phyloP scores from a whole-genome alignment of 2,329 filamentous ascomycete species.

The Albophoma yamanashiensis region DNA sequence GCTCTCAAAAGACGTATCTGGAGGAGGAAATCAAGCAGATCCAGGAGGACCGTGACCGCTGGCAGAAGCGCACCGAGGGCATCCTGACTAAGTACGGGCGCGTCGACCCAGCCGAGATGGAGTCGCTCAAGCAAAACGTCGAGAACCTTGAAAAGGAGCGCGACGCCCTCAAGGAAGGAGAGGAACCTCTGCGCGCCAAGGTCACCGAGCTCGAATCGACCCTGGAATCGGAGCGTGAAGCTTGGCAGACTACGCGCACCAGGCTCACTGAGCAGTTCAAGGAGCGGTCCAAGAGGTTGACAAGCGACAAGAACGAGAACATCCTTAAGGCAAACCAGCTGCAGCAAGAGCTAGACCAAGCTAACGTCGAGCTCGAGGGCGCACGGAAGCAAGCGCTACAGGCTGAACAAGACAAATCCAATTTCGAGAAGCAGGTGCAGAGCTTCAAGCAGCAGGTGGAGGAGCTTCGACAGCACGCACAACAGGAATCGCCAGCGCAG shows the following conservation, averaged over 20 bases:
- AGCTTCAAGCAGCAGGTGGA: constrained; percentile 32
- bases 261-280: constrained; percentile 54
- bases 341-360: constrained; percentile 36
- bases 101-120: constrained; percentile 86
- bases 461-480: constrained; percentile 18
- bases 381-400: constrained; percentile 27
- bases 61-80: constrained; percentile 92
- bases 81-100: constrained; percentile 95
- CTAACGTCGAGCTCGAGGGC: constrained; percentile 43
- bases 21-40: constrained; percentile 83
- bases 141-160: constrained; percentile 54
- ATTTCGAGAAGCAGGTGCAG: constrained; percentile 31
- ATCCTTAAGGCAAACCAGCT: constrained; percentile 40
- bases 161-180: constrained; percentile 40
- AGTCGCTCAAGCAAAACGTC: constrained; percentile 75
- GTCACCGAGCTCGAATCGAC: constrained; percentile 39
- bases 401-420: constrained; percentile 18
- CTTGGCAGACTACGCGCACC: constrained; percentile 40
- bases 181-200: constrained; percentile 41
- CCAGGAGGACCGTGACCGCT: constrained; percentile 83
- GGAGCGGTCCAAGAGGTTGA: constrained; percentile 44
- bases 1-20: constrained; percentile 69
- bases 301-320: constrained; percentile 41
- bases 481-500: constrained; percentile 19
- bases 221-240: constrained; percentile 42